Evolutionary conservation across 495 filamentous ascomycete genomes (phyloP).

Genomic region (Aspergillus coremiiformis): DNA sequence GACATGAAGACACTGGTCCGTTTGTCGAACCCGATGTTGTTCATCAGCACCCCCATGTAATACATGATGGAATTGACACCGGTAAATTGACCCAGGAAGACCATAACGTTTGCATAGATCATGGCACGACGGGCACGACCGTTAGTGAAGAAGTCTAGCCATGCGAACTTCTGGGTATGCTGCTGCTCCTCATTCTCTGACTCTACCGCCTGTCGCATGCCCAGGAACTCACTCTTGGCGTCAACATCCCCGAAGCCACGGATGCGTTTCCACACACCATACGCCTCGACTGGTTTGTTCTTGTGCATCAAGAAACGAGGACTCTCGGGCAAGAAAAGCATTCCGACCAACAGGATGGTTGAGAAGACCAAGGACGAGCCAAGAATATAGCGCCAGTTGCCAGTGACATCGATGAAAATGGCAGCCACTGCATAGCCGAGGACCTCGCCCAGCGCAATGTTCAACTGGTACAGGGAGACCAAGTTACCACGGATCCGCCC

Average conservation of each 20-base stretch:
- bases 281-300: slow-evolving; percentile 39
- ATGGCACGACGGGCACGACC: slow-evolving; percentile 52
- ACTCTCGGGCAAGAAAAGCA: slow-evolving; percentile 53
- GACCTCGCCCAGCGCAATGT: slow-evolving; percentile 57
- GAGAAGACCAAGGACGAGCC: slow-evolving; percentile 57
- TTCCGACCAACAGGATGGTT: slow-evolving; percentile 50
- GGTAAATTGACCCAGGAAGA: slow-evolving; percentile 54
- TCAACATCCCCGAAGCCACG: slow-evolving; percentile 44
- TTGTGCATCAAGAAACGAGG: slow-evolving; percentile 54
- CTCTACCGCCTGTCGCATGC: slow-evolving; percentile 50
- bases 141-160: slow-evolving; percentile 57
- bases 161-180: slow-evolving; percentile 39
- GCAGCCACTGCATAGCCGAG: slow-evolving; percentile 55
- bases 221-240: slow-evolving; percentile 51
- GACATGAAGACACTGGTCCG: slow-evolving; percentile 52
- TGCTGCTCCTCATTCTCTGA: slow-evolving; percentile 38
- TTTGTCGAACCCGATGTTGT: slow-evolving; percentile 47
- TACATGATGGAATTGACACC: slow-evolving; percentile 58
- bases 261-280: slow-evolving; percentile 54
- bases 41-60: slow-evolving; percentile 54
- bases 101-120: slow-evolving; percentile 56
- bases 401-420: slow-evolving; percentile 50
- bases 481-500: slow-evolving; percentile 51
- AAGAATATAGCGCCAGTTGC: slow-evolving; percentile 60
- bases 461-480: slow-evolving; percentile 56